phyloP scores from a whole-genome alignment of 176 grass and related monocot species.

The Juncus effusus region DNA sequence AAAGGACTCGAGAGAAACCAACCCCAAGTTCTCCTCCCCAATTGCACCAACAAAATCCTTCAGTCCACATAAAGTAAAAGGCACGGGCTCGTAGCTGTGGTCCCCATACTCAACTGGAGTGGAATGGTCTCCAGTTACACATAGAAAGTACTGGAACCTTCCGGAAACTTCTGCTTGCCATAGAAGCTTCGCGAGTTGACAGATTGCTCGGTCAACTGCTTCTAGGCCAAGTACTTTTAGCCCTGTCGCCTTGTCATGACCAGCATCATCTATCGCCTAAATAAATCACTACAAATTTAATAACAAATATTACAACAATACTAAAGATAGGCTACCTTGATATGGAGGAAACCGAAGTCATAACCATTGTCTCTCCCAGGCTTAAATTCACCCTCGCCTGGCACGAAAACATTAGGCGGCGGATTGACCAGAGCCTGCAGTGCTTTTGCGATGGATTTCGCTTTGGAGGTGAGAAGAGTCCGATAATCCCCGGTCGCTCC shows the following conservation, averaged over 20 bases:
- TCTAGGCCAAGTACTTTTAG: conserved; percentile 74
- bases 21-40: conserved; percentile 55
- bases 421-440: conserved; percentile 59
- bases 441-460: conserved; percentile 67
- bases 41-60: conserved; percentile 55
- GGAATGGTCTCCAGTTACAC: conserved; percentile 91
- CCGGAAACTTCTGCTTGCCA: conserved; percentile 69
- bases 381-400: conserved; percentile 72
- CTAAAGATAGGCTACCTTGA: conserved; percentile 55
- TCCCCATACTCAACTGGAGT: conserved; percentile 92
- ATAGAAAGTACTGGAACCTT: conserved; percentile 61
- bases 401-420: conserved; percentile 73
- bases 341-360: conserved; percentile 94
- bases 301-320: background rate
- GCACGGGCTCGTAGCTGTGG: conserved; percentile 84
- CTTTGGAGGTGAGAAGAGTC: conserved; percentile 87
- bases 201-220: conserved; percentile 76
- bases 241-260: conserved; percentile 87
- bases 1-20: conserved; percentile 56
- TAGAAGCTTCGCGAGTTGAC: conserved; percentile 71
- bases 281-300: conserved; percentile 8
- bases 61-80: conserved; percentile 61
- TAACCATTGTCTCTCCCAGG: conserved; percentile 57
- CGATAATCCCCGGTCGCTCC: conserved; percentile 97
- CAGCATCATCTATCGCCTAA: conserved; percentile 89